Base-by-base conservation (phyloP, 495 filamentous ascomycete genomes). In the Wilcoxina mikolae region DNA sequence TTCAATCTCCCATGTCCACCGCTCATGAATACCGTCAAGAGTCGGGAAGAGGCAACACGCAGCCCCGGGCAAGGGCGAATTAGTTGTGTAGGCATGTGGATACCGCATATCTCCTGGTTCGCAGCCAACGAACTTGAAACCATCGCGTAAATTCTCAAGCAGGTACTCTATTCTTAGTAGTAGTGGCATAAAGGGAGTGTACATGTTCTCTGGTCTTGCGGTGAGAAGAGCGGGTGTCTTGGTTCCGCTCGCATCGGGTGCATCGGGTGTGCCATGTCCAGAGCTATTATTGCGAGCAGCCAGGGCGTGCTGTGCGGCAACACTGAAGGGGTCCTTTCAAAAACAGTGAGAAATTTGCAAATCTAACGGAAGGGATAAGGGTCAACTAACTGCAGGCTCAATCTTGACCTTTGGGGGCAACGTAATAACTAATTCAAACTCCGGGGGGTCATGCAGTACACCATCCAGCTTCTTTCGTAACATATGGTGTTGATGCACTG, bases 41-140 rank as follows among this genome's bases (percentile, higher is more conserved):
- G 89, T 95, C 9, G 91, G 91, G 60, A 96, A 96, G 10, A 95
- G 76, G 60, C 82, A 83, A 52, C 79, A 89, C 3, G 86, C 83
- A 33, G 77, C 77, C n/a, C 88, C 87, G 3, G 86, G 78, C 47
- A 80, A 80, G 15, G 80, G 67, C 1, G 79, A 81, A 58, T 88
- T 89, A 23, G 81, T 85, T 0, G 93, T 90, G 65, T 89, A 99
- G 0, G 83, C 82, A 67, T 96, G 87, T 0, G 91, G 89, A 63
- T 89, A 96, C 56, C 88, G 76, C 45, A 69, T 64, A 62, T 95
- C 89, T 15, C 78, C 79, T 44, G 80, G 78, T 45, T 83, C 80
- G 27, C 86, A 73, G 1, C 91, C 93, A 23, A 91, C 85, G 68
- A 94, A 96, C 31, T 93, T 86, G 48, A 96, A 67, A 18, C 88